Base-by-base conservation (phyloP, 768 basidiomycete species). In the Mrakia frigida region DNA sequence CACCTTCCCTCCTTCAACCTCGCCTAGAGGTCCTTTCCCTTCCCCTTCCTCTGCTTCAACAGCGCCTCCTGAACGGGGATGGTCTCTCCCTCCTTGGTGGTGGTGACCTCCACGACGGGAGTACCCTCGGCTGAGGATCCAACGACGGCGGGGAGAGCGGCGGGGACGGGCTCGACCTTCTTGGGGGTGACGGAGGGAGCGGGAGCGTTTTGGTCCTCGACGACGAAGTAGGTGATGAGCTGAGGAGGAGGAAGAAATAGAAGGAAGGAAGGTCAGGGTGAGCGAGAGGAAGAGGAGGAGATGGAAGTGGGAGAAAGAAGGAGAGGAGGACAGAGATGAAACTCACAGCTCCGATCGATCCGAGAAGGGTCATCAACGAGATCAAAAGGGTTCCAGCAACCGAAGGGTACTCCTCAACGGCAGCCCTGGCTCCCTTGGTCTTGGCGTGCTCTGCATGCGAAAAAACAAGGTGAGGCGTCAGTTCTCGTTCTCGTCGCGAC, bases 31-130 rank as follows among this genome's bases (percentile, higher is more conserved):
- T 39, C 65, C 65, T 68, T 68, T 39, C 63, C 63, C 65, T 68
- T 68, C 35, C 65, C 65, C 65, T 68, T 68, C 25, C 65, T 37
- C 65, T 68, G 65, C 65, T 68, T 68, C 35, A 68, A 37, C 35
- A 41, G 3, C 65, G 33, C 65, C 65, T 68, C 63, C 33, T 33
- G 25, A 5, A 68, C 65, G 1, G 65, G 65, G 13, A 68, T 23
- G 37, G 35, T 68, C 65, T 68, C 37, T 41, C 65, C 65, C 14
- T 68, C 65, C 65, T 68, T 39, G 35, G 13, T 41, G 23, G 65
- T 41, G 25, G 65, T 68, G 13, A 68, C 69, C 50, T 70, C 69
- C 25, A 70, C 46, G 46, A 70, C 43, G 41, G 69, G 50, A n/a
- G 31, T 50, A 2, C 46, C 43, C 28, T 50, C 43, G 37, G 69